Evolutionary conservation across 371 early-diverging fungal species (phyloP), one percentile per base, ranked within the genome.

Genomic region (Cokeromyces recurvatus): DNA sequence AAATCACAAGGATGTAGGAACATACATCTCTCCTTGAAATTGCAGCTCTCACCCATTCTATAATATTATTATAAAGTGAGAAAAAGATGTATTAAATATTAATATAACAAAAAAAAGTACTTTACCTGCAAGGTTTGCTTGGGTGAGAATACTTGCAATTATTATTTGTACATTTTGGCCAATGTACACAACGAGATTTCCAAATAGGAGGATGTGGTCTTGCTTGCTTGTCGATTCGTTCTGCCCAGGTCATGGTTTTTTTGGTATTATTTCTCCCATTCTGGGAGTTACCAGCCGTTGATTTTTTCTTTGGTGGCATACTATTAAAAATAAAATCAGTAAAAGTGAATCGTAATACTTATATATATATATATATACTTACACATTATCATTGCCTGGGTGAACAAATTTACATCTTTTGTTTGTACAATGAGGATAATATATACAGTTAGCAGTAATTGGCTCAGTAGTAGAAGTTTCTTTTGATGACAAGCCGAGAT

Each of bases 101-200:
- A n/a, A n/a, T n/a, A n/a, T n/a, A n/a, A n/a, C n/a, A n/a, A n/a
- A n/a, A n/a, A n/a, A n/a, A n/a, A 15, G 3, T 32, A 7, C 15
- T 27, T 59, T 75, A 78, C 78, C 74, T 66, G 68, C 79, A 79
- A 19, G 61, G 65, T 31, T 57, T 55, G 1, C 63, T 50, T 14
- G 81, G 78, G 44, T 80, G 81, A 10, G 60, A 63, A 48, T 67
- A 80, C 50, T 80, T 80, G 68, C 81, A 80, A 39, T 76, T 68
- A 43, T 78, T 77, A 59, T 80, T 80, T 19, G 78, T 80, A 51
- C 81, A 80, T 32, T 62, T 59, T 9, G 80, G 80, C 80, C 80
- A 79, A 50, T 68, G 74, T 38, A 62, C 57, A 53, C 80, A 79
- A 5, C 80, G 65, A 12, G 74, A 62, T 54, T 74, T 76, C 60